Evolutionary conservation across 2,329 filamentous ascomycete genomes (phyloP), one percentile per base, ranked within the genome.

Genomic region (Fusarium drepaniforme): DNA sequence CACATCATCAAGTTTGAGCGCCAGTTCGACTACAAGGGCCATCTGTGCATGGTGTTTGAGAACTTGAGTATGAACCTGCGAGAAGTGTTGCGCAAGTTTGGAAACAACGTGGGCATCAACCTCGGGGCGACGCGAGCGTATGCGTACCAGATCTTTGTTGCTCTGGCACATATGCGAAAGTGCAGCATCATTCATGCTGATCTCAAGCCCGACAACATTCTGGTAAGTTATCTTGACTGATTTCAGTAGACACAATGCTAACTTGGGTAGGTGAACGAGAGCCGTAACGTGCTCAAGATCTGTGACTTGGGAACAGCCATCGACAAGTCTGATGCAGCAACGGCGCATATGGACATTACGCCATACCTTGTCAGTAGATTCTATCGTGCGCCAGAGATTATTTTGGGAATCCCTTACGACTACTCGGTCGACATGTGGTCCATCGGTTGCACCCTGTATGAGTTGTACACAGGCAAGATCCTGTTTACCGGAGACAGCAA

Each of bases 381-480:
- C 85, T 99, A 99, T 83, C 93, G 97, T 71, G 97, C 97, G 5
- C 97, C 97, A 3, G 97, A 99, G 85, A 95, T 99, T 81, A 98
- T 99, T 72, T 89, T 99, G 5, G 97, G 97, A n/a, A 96, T 98
- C 86, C 93, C 94, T 12, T 98, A 97, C 82, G 95, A 98, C 81
- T 97, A 96, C 81, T 93, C 93, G 9, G 94, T 98, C 75, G 97
- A 99, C 83, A 94, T 98, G 88, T 99, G 97, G 97, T 97, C 96
- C 9, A 95, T 98, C 75, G 97, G 97, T 42, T 99, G 97, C 84
- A 99, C 97, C 0, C 88, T 98, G 35, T 99, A 97, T 83, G 97
- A 99, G 84, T 88, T 99, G 46, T 98, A 97, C 86, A 98, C 97
- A 0, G 97, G 97, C 80, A 98, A 98, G 83, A 98, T 99, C 68